Conservation (phyloP, 1,284 basidiomycete species). For the Cutaneotrichosporon sp. region DNA sequence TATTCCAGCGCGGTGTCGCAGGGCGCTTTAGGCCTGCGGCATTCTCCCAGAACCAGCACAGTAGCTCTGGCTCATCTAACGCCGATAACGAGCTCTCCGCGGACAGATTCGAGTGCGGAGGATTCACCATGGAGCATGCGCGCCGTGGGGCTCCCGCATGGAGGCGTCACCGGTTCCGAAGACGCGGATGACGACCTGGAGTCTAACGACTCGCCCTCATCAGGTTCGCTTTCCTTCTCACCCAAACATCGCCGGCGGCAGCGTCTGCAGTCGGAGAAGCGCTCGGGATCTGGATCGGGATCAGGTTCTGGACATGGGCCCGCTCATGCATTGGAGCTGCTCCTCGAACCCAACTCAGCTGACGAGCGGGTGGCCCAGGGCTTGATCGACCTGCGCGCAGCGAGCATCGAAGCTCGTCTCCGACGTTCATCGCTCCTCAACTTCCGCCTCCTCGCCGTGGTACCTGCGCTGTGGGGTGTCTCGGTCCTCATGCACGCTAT, state of each 20-base stretch:
- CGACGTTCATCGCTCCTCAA: slow-evolving; percentile 29
- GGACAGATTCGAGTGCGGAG: slow-evolving; percentile 6
- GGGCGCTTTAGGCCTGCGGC: slow-evolving; percentile 1
- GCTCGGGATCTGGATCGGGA: background rate
- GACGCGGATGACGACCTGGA: slow-evolving; percentile 44
- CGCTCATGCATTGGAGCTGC: slow-evolving; percentile 2
- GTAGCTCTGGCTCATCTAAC: slow-evolving; percentile 21
- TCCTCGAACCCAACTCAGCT: slow-evolving; percentile 12
- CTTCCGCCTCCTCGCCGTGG: slow-evolving; percentile 36
- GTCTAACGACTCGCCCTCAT: slow-evolving; percentile 31
- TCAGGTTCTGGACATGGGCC: background rate
- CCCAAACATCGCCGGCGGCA: slow-evolving; percentile 22
- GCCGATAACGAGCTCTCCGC: slow-evolving; percentile 7
- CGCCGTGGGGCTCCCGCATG: slow-evolving; percentile 19
- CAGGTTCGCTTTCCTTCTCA: slow-evolving; percentile 36
- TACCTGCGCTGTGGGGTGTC: slow-evolving; percentile 41
- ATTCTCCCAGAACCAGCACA: slow-evolving; percentile 21
- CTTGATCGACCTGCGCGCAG: slow-evolving; percentile 10
- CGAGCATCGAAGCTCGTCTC: slow-evolving; percentile 28
- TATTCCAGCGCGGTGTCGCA: background rate
- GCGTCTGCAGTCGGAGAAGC: background rate
- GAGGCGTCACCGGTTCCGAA: slow-evolving; percentile 32
- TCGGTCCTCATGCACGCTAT: slow-evolving; percentile 32
- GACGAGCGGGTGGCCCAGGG: slow-evolving; percentile 8
- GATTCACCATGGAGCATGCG: slow-evolving; percentile 1